Percentiles rank a stretch among this genome's conserved stretches.
phyloP scores from a whole-genome alignment of 192 early-diverging fungal species.

The Rhizoclosmatium globosum region DNA sequence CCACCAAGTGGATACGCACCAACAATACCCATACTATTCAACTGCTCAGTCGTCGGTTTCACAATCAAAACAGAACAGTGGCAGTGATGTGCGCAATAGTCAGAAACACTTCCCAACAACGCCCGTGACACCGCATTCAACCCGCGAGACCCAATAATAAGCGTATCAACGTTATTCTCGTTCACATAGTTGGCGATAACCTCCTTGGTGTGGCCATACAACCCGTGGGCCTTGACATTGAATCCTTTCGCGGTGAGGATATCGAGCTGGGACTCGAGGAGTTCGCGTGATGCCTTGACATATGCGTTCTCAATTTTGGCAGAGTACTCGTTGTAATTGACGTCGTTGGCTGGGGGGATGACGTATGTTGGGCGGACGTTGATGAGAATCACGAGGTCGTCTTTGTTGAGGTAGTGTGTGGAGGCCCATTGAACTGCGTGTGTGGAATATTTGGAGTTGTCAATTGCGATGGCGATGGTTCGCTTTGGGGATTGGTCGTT shows the following conservation, averaged over 20 bases:
- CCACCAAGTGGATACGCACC: no score
- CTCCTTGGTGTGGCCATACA: slow-evolving; percentile 11
- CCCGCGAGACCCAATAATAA: slow-evolving; percentile 66
- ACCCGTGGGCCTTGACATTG: not conserved
- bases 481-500: not conserved
- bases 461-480: slow-evolving; percentile 2
- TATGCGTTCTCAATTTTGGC: not conserved
- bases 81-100: slow-evolving; percentile 32
- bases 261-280: not conserved
- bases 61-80: slow-evolving; percentile 30
- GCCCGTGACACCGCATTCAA: slow-evolving; percentile 60
- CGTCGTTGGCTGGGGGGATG: not conserved
- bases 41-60: not conserved
- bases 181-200: slow-evolving; percentile 64
- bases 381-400: not conserved
- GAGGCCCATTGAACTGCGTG: slow-evolving; percentile 1
- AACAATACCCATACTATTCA: not conserved
- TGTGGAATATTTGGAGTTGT: not conserved
- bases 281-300: not conserved
- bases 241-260: not conserved
- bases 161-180: slow-evolving; percentile 59
- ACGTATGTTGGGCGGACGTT: not conserved
- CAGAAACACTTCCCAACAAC: slow-evolving; percentile 41
- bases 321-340: slow-evolving; percentile 4
- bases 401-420: not conserved